A percentile compares a stretch with the other conserved stretches of the same genome.
Conservation (phyloP, 1,284 basidiomycete species). For the Irpex sp. region DNA sequence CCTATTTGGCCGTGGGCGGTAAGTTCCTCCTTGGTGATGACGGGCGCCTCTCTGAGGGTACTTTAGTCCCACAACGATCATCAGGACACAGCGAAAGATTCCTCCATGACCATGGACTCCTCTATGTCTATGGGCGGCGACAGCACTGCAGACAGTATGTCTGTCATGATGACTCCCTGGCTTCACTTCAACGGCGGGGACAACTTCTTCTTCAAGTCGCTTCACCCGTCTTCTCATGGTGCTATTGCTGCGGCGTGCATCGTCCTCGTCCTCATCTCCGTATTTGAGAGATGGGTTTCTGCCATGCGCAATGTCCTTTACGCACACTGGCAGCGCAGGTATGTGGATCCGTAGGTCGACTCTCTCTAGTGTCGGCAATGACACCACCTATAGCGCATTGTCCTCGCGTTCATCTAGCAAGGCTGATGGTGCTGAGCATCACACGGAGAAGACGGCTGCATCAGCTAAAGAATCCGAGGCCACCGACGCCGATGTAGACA, state of each 20-base stretch:
- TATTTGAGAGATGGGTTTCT: conserved; percentile 66
- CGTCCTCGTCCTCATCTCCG: conserved; percentile 59
- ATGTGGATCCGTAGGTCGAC: conserved; percentile 18
- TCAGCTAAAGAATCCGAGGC: conserved; percentile 12
- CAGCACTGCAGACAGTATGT: conserved; percentile 11
- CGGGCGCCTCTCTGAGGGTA: not conserved
- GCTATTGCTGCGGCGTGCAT: conserved; percentile 74
- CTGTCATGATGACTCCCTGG: conserved; percentile 52
- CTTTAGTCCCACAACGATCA: not conserved
- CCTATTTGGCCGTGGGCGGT: not conserved
- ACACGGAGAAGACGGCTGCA: not conserved
- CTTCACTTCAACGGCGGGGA: conserved; percentile 66
- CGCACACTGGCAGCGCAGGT: conserved; percentile 59
- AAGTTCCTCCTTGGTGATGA: not conserved
- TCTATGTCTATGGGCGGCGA: conserved; percentile 10
- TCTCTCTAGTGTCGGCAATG: not conserved
- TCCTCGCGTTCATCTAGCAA: not conserved
- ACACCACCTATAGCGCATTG: not conserved
- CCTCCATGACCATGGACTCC: conserved; percentile 2
- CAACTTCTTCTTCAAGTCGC: conserved; percentile 62
- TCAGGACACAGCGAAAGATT: not conserved
- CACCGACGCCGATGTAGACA: conserved; percentile 14
- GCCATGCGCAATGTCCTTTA: conserved; percentile 52
- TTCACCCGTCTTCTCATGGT: conserved; percentile 63
- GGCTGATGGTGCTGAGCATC: not conserved